These are phyloP conservation scores for Posidonia oceanica DNA, from an alignment of 116 monocot species.

Conservation along the genomic window DNA sequence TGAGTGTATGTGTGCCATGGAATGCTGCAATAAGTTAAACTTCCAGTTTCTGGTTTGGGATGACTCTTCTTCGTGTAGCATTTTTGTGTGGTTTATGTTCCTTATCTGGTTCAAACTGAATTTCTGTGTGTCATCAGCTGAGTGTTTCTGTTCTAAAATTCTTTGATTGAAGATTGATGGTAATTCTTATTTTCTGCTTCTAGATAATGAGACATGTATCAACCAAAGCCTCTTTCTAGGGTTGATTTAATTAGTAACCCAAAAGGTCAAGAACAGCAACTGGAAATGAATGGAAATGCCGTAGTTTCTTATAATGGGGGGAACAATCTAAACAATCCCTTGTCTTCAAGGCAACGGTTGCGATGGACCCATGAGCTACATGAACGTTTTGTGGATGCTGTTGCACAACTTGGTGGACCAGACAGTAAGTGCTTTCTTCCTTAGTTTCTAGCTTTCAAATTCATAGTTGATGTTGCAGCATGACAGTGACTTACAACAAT, in stretches of 20 bases:
- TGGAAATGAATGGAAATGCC: conserved; percentile 22
- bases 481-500: too few relatives aligned
- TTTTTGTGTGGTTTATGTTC: not conserved
- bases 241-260: conserved; percentile 1
- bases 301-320: conserved; percentile 15
- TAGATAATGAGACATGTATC: conserved; percentile 8
- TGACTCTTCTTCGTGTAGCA: not conserved
- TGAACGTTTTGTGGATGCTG: conserved; percentile 82
- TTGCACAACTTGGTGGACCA: conserved; percentile 77
- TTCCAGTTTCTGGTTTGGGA: not conserved
- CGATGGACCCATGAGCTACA: conserved; percentile 82
- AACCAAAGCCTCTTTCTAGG: conserved; percentile 4
- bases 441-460: not conserved
- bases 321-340: conserved; percentile 20
- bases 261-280: conserved; percentile 14
- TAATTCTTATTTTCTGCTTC: not conserved
- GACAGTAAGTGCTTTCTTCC: conserved; percentile 47
- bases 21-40: not conserved
- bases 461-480: not conserved
- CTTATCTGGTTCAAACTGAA: not conserved
- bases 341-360: conserved; percentile 54
- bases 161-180: too few relatives aligned
- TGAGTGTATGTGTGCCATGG: not conserved
- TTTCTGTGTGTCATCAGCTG: too few relatives aligned
- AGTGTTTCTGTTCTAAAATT: too few relatives aligned